Evolutionary conservation across 2,329 filamentous ascomycete genomes (phyloP), one percentile per base, ranked within the genome.

Genomic region (Fusarium poae): DNA sequence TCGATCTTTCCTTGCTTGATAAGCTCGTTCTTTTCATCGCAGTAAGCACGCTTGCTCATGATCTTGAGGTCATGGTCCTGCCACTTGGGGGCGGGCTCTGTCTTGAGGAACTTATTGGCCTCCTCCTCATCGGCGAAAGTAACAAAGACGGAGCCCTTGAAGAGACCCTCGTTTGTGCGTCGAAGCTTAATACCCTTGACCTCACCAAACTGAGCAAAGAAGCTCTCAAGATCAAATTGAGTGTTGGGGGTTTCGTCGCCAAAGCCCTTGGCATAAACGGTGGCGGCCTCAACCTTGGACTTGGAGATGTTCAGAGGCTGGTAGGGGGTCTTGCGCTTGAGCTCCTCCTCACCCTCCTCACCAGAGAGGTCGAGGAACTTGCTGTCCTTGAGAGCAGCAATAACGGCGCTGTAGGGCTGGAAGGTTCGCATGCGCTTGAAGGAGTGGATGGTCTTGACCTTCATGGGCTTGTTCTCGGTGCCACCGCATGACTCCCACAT

Each of bases 341-440:
- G 80, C 42, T 81, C 84, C 86, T 96, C 89, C 68, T 89, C 80
- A 64, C 89, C 90, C 70, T 94, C 88, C 71, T 91, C 85, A 55
- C 96, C 93, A 57, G 88, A 85, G 56, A 98, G 80, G 9, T 92
- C 88, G 50, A 99, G 85, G 63, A 89, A 81, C 30, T 86, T 85
- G 82, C 92, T 96, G 23, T 92, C 88, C 79, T 91, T 92, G 53
- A 98, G 87, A 35, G 96, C 95, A 54, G 89, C 89, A 64, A 97
- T 90, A 43, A 99, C 88, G 58, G 92, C 91, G 57, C 88, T 89
- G 83, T 94, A 94, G 42, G 93, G 93, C 82, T 96, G 90, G 87
- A 98, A 99, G 75, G 91, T 92, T 72, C 89, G 91, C 97, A 99
- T 99, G 79, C 97, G 94, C 83, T 94, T 95, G 86, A 99, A 99